Conservation (phyloP, 768 basidiomycete genomes). For the Lentinula guzmanii region DNA sequence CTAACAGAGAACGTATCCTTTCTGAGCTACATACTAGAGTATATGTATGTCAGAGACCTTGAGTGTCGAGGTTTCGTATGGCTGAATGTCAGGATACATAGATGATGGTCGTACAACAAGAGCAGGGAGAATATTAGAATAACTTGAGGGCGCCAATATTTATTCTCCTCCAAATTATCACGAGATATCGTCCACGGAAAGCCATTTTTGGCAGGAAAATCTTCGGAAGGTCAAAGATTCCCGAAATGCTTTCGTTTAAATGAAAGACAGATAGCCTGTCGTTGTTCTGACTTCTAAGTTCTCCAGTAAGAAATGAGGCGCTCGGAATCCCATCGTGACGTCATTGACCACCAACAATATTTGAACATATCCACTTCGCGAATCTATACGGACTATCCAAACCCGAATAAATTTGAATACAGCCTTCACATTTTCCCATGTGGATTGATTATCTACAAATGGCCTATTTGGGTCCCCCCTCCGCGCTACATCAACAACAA, state of each 20-base stretch:
- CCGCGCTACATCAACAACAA: no score
- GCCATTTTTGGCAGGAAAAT: background rate
- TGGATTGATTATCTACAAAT: no score
- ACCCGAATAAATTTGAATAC: no score
- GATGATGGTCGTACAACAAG: background rate
- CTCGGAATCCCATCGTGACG: background rate
- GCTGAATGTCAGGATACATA: constrained; percentile 68
- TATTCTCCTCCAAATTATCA: background rate
- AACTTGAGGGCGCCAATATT: background rate
- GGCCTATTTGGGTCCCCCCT: no score
- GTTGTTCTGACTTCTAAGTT: background rate
- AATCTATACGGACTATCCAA: no score
- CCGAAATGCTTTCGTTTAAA: background rate
- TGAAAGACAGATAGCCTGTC: background rate
- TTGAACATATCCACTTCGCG: no score
- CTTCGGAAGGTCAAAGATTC: background rate
- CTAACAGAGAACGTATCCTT: background rate
- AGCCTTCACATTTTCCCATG: no score
- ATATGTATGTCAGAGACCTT: constrained; percentile 73
- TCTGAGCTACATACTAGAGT: constrained; percentile 48
- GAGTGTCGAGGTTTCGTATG: constrained; percentile 58
- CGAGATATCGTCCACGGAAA: background rate
- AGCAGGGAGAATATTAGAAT: background rate
- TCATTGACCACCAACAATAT: background rate
- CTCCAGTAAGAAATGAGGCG: background rate